phyloP scores from a whole-genome alignment of 2,329 filamentous ascomycete genomes.

The Lachnellula subtilissima region DNA sequence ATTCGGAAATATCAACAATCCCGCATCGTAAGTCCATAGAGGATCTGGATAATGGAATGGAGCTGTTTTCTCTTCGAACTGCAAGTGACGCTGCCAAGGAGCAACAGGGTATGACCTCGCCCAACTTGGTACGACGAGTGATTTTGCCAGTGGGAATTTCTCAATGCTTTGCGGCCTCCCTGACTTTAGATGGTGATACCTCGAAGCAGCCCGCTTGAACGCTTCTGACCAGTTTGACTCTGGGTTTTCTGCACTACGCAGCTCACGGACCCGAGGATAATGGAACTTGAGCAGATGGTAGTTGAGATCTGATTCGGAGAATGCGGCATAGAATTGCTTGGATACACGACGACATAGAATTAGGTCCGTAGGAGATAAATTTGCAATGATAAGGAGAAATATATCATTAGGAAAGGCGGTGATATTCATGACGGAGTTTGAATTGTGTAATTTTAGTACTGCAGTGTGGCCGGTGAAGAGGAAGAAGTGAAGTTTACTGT shows the following conservation, averaged over 20 bases:
- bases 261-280: constrained; percentile 51
- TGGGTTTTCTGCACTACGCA: constrained; percentile 31
- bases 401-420: constrained; percentile 51
- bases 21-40: constrained; percentile 50
- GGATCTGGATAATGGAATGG: constrained; percentile 44
- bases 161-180: constrained; percentile 44
- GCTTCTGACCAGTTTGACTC: constrained; percentile 36
- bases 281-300: constrained; percentile 44
- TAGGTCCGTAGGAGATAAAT: constrained; percentile 46
- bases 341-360: constrained; percentile 50
- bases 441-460: background rate
- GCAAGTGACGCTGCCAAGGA: constrained; percentile 43
- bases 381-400: constrained; percentile 48
- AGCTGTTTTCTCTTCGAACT: constrained; percentile 36
- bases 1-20: constrained; percentile 50
- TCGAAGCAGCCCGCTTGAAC: constrained; percentile 47
- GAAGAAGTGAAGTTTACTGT: too few relatives aligned
- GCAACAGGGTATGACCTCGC: constrained; percentile 34
- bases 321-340: constrained; percentile 43
- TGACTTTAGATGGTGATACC: constrained; percentile 49
- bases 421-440: constrained; percentile 32
- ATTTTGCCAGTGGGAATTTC: constrained; percentile 39
- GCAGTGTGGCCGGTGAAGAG: background rate
- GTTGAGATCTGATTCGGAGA: constrained; percentile 44
- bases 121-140: constrained; percentile 26